Base-by-base conservation (phyloP, 2,329 filamentous ascomycete species). In the Colletotrichum sp. region DNA sequence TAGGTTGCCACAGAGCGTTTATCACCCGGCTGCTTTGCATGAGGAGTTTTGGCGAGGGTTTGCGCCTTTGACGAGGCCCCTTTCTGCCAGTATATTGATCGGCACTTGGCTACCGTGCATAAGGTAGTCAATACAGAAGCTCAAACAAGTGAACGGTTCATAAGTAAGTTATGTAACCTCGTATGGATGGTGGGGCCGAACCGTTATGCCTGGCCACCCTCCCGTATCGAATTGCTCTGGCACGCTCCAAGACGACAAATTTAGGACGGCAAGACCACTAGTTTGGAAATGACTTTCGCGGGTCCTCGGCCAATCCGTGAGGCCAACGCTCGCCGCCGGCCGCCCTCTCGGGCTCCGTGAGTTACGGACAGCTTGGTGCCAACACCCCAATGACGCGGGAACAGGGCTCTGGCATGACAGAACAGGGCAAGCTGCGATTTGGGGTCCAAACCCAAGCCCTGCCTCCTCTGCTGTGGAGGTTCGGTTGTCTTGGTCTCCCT, bases 1-100 rank as follows among this genome's bases (percentile, higher is more conserved):
- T 21, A 48, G n/a, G 43, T 48, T 48, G 43, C n/a, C 21, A 0
- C 0, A 48, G 0, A 48, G 43, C 0, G 3, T 21, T 12, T 5
- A 48, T 21, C 43, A 21, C 18, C 0, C 18, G 43, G 6, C 1
- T 48, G 43, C 0, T 48, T 1, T 21, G n/a, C 0, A 48, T 0
- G n/a, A 48, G 43, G 9, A 48, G 3, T 48, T 48, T 21, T 21
- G 43, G 43, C 43, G 43, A 48, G n/a, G 43, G 43, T 48, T 48
- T 48, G 10, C 43, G 43, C 43, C 43, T 21, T 48, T 48, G n/a
- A 21, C 43, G n/a, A 48, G n/a, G 43, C 43, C 43, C 43, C 43
- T 48, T 48, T 48, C 43, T 48, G 43, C 43, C 43, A 48, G 43
- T 48, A 13, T 21, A 48, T 48, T 48, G 43, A 48, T 48, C 43